A percentile compares a stretch with the other conserved stretches of the same genome.
Conservation (phyloP, 768 basidiomycete species). For the Crepidotus variabilis region DNA sequence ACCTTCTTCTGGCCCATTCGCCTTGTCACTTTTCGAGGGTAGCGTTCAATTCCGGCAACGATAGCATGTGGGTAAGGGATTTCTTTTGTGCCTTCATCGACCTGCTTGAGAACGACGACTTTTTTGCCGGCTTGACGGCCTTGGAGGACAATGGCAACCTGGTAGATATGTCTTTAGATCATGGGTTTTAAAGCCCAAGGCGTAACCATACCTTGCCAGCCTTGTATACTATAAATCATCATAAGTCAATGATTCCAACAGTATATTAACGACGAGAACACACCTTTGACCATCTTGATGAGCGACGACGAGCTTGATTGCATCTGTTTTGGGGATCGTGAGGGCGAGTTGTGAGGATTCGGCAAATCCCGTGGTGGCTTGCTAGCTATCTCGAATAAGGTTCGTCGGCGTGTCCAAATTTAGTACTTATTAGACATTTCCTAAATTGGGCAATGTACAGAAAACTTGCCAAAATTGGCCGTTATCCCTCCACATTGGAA, state of each 20-base stretch:
- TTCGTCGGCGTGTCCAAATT: conserved; percentile 13
- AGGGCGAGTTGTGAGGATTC: conserved; percentile 21
- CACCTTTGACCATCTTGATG: conserved; percentile 61
- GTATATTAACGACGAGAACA: conserved; percentile 13
- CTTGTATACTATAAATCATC: conserved; percentile 70
- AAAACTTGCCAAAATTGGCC: too few species aligned
- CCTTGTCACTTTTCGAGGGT: conserved; percentile 96
- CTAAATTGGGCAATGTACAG: too few species aligned
- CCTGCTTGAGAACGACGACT: conserved; percentile 97
- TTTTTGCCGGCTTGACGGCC: conserved; percentile 99
- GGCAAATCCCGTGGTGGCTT: conserved; percentile 43
- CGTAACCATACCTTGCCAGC: conserved; percentile 72
- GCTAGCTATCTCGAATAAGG: conserved; percentile 32
- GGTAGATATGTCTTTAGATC: conserved; percentile 3
- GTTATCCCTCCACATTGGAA: too few species aligned
- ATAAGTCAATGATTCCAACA: conserved; percentile 11
- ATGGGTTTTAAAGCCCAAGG: not conserved
- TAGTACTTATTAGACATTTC: too few species aligned
- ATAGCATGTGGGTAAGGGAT: conserved; percentile 96
- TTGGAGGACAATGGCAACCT: conserved; percentile 97
- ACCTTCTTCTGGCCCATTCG: conserved; percentile 97
- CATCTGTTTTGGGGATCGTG: conserved; percentile 26
- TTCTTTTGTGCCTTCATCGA: conserved; percentile 96
- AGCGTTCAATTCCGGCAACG: conserved; percentile 97
- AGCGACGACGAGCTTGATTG: conserved; percentile 41